Evolutionary conservation across 2,329 filamentous ascomycete genomes (phyloP).

Genomic region (Scedosporium apiospermum): DNA sequence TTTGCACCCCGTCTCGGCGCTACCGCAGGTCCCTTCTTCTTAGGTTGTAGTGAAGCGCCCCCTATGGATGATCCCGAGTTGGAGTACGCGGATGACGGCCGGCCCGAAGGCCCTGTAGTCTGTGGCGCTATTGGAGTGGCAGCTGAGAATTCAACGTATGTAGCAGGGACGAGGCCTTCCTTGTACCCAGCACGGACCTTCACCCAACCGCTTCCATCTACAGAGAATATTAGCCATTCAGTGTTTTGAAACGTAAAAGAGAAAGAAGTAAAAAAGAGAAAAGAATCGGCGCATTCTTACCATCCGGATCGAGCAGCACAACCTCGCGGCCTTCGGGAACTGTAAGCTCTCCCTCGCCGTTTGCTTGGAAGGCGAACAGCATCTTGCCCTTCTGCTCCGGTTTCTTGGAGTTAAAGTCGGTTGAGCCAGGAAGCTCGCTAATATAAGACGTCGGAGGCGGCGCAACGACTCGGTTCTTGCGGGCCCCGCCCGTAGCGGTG

Average conservation of each 20-base stretch:
- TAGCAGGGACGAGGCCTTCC: conserved; percentile 78
- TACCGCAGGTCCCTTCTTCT: conserved; percentile 87
- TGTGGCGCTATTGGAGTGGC: conserved; percentile 33
- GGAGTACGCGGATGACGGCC: conserved; percentile 69
- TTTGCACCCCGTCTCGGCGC: conserved; percentile 85
- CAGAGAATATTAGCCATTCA: conserved; percentile 18
- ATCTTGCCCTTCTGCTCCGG: conserved; percentile 65
- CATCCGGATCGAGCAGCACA: conserved; percentile 72
- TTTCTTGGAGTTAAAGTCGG: conserved; percentile 31
- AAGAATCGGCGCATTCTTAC: conserved; percentile 42
- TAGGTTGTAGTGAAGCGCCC: conserved; percentile 23
- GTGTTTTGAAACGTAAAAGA: too few relatives aligned
- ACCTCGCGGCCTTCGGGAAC: conserved; percentile 74
- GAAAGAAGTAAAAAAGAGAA: too few relatives aligned
- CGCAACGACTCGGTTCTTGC: conserved; percentile 69
- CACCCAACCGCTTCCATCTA: conserved; percentile 88
- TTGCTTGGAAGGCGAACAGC: conserved; percentile 79
- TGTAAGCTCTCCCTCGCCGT: conserved; percentile 70
- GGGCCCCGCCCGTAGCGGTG: conserved; percentile 20
- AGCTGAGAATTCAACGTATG: conserved; percentile 66
- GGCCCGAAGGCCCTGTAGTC: conserved; percentile 36
- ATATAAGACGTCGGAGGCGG: conserved; percentile 80
- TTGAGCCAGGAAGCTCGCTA: conserved; percentile 50
- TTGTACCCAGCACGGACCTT: conserved; percentile 67
- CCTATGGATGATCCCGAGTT: conserved; percentile 62